Evolutionary conservation across 2,329 filamentous ascomycete species (phyloP).

Genomic region (Diplodia scrobiculata): DNA sequence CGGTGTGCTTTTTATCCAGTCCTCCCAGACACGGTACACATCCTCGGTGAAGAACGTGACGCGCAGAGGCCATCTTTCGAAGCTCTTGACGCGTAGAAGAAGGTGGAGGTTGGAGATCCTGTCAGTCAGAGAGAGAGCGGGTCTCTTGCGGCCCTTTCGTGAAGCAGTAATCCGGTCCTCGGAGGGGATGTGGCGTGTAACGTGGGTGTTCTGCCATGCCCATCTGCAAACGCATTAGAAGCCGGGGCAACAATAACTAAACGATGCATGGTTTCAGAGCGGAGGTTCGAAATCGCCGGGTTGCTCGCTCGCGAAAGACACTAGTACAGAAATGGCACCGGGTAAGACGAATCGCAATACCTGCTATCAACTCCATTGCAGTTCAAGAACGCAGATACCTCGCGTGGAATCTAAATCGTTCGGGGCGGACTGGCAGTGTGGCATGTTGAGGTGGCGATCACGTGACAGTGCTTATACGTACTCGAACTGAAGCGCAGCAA

Average conservation of each 20-base stretch:
- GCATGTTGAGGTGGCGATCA: not conserved
- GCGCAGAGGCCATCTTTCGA: constrained; percentile 77
- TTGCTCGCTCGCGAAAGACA: constrained; percentile 2
- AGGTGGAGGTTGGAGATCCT: constrained; percentile 79
- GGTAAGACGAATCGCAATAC: not conserved
- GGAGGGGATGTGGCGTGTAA: constrained; percentile 72
- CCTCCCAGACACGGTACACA: constrained; percentile 69
- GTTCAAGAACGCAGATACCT: not conserved
- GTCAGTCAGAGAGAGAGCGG: constrained; percentile 64
- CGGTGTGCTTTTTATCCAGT: constrained; percentile 35
- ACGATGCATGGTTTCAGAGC: no score
- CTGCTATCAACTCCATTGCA: not conserved
- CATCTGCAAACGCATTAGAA: constrained; percentile 60
- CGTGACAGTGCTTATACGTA: constrained; percentile 51
- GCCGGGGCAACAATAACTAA: not conserved
- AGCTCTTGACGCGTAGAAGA: constrained; percentile 76
- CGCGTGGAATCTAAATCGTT: not conserved
- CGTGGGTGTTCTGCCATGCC: constrained; percentile 85
- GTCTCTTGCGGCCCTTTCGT: constrained; percentile 50
- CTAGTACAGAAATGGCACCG: not conserved
- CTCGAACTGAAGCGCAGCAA: constrained; percentile 93
- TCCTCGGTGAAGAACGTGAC: constrained; percentile 76
- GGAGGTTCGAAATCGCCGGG: not conserved
- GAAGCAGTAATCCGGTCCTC: constrained; percentile 31
- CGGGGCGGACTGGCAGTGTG: not conserved